A percentile compares a stretch with the other conserved stretches of the same genome.
phyloP scores from a whole-genome alignment of 2,329 filamentous ascomycete species.

The Exutisphaerella laricina region DNA sequence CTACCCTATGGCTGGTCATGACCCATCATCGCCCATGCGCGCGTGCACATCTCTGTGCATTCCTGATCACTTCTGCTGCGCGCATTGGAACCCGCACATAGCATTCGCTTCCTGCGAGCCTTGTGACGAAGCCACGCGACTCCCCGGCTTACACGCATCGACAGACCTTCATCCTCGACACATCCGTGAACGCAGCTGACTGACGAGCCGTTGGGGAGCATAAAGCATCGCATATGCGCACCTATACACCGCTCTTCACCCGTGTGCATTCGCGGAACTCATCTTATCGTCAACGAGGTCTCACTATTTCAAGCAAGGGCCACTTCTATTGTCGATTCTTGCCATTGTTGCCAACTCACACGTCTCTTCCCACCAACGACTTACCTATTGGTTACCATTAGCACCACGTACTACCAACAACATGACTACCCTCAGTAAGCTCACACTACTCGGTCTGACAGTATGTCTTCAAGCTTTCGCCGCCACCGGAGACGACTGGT shows the following conservation, averaged over 20 bases:
- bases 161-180: too few relatives aligned
- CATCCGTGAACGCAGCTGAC: slow-evolving; percentile 2
- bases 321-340: too few relatives aligned
- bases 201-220: slow-evolving; percentile 9
- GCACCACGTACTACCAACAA: slow-evolving; percentile 5
- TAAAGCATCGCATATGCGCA: slow-evolving; percentile 14
- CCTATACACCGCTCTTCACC: not conserved
- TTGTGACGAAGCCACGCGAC: slow-evolving; percentile 23
- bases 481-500: slow-evolving; percentile 33
- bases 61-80: slow-evolving; percentile 14
- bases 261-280: not conserved
- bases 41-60: slow-evolving; percentile 10
- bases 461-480: slow-evolving; percentile 19
- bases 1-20: slow-evolving; percentile 1
- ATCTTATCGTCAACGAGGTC: slow-evolving; percentile 7
- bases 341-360: too few relatives aligned
- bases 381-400: not conserved
- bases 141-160: slow-evolving; percentile 5
- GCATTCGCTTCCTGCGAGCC: slow-evolving; percentile 17
- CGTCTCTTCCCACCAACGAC: not conserved
- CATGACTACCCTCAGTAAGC: slow-evolving; percentile 15
- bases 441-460: slow-evolving; percentile 21
- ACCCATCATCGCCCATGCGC: slow-evolving; percentile 9
- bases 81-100: slow-evolving; percentile 17
- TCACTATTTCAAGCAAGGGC: too few relatives aligned